Conservation (phyloP, 495 filamentous ascomycete genomes). For the Penicillium nucicola region DNA sequence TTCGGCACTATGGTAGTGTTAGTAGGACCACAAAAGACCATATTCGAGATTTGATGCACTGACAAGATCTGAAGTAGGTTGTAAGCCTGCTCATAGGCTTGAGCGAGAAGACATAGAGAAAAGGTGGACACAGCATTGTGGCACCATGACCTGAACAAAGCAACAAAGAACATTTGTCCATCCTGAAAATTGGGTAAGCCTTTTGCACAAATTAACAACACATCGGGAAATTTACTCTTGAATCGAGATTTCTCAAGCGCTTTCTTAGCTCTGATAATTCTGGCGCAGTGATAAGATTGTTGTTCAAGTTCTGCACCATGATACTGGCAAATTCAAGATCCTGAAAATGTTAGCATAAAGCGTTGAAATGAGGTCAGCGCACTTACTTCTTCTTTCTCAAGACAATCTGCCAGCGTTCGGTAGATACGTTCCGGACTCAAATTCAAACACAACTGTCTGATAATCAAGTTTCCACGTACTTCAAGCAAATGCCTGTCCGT, state of each 20-base stretch:
- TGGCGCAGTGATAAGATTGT: conserved; percentile 96
- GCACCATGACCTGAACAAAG: conserved; percentile 95
- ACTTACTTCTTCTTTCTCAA: conserved; percentile 86
- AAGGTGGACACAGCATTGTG: conserved; percentile 98
- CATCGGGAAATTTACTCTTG: conserved; percentile 52
- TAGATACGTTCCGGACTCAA: conserved; percentile 95
- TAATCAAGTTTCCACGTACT: conserved; percentile 91
- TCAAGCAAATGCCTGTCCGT: conserved; percentile 90
- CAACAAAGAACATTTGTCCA: conserved; percentile 91
- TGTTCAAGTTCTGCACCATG: conserved; percentile 99
- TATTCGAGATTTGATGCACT: conserved; percentile 16
- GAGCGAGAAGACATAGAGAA: conserved; percentile 90
- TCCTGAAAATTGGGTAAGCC: conserved; percentile 52
- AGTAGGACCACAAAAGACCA: conserved; percentile 33
- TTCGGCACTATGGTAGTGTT: conserved; percentile 66
- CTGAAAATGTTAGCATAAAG: conserved; percentile 25
- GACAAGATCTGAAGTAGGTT: conserved; percentile 96
- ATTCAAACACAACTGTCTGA: conserved; percentile 89
- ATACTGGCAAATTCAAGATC: conserved; percentile 98
- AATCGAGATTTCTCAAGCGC: conserved; percentile 84
- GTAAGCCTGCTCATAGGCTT: conserved; percentile 98
- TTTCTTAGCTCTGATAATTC: conserved; percentile 90
- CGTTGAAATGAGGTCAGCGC: neutral
- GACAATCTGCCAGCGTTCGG: conserved; percentile 90
- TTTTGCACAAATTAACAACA: neutral